phyloP scores from a whole-genome alignment of 768 basidiomycete genomes.

The Phlebiopsis gigantea region DNA sequence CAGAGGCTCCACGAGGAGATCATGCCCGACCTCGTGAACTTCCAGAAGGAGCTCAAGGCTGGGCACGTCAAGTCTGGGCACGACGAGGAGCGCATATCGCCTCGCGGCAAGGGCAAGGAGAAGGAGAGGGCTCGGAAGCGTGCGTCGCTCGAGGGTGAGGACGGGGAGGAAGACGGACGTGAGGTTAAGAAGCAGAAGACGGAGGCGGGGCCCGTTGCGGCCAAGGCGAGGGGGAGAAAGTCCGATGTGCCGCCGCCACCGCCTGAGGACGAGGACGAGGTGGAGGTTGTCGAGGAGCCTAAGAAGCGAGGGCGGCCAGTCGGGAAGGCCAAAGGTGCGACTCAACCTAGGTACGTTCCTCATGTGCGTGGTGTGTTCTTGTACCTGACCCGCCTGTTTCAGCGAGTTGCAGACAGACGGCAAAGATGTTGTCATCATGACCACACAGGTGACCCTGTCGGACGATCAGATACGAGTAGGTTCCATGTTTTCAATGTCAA shows the following conservation, averaged over 20 bases:
- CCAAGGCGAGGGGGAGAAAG: slow-evolving; percentile 8
- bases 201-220: neutral
- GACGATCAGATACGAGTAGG: slow-evolving; percentile 60
- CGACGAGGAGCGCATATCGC: slow-evolving; percentile 16
- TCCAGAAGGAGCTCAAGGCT: slow-evolving; percentile 57
- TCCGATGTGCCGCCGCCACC: neutral
- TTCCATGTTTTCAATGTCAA: slow-evolving; percentile 4
- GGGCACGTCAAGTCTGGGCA: slow-evolving; percentile 24
- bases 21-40: slow-evolving; percentile 75
- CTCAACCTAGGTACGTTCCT: slow-evolving; percentile 23
- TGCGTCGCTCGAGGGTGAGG: slow-evolving; percentile 14
- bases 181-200: slow-evolving; percentile 22
- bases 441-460: slow-evolving; percentile 57
- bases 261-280: slow-evolving; percentile 9
- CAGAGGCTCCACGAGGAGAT: slow-evolving; percentile 43
- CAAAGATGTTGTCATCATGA: slow-evolving; percentile 48
- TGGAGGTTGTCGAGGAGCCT: slow-evolving; percentile 7
- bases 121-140: slow-evolving; percentile 22
- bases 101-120: slow-evolving; percentile 18
- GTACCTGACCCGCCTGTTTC: neutral
- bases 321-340: neutral
- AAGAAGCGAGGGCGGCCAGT: slow-evolving; percentile 23
- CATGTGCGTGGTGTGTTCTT: neutral
- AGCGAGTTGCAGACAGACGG: slow-evolving; percentile 6
- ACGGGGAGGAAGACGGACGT: slow-evolving; percentile 15